Conservation (phyloP, 2,329 filamentous ascomycete species). For the Penicillium sp. region DNA sequence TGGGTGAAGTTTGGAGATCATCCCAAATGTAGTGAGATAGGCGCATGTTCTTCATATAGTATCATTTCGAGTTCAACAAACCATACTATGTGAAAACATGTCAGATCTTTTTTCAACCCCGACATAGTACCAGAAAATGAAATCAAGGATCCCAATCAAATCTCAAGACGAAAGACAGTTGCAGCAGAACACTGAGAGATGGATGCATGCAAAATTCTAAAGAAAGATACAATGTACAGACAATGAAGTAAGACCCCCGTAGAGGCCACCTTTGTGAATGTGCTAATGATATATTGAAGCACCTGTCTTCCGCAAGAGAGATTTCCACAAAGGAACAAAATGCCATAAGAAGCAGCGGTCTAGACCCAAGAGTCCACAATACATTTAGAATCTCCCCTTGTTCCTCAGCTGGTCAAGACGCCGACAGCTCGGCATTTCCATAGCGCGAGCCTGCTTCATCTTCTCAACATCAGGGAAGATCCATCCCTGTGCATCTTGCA, state of each 20-base stretch:
- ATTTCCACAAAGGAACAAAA: neutral
- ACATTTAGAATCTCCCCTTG: constrained; percentile 19
- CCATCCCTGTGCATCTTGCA: constrained; percentile 81
- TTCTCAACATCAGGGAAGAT: constrained; percentile 78
- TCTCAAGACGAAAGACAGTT: too few species aligned
- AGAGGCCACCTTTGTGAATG: neutral
- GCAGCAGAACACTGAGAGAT: neutral
- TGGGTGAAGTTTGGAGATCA: too few species aligned
- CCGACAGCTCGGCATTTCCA: constrained; percentile 61
- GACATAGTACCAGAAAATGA: too few species aligned
- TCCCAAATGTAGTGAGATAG: too few species aligned
- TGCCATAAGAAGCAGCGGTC: neutral
- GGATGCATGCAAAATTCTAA: constrained; percentile 15
- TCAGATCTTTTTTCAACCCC: too few species aligned
- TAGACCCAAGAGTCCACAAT: neutral
- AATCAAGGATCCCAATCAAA: too few species aligned
- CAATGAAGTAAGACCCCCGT: constrained; percentile 2
- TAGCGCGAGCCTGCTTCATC: constrained; percentile 66
- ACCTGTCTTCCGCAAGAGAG: neutral
- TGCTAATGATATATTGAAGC: constrained; percentile 8
- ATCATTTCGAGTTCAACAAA: too few species aligned
- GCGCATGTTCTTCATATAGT: too few species aligned
- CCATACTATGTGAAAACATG: too few species aligned
- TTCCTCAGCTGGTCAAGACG: constrained; percentile 53
- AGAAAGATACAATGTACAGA: constrained; percentile 9